Base-by-base conservation (phyloP, 768 basidiomycete species). In the Leucosporidium creatinivorum region DNA sequence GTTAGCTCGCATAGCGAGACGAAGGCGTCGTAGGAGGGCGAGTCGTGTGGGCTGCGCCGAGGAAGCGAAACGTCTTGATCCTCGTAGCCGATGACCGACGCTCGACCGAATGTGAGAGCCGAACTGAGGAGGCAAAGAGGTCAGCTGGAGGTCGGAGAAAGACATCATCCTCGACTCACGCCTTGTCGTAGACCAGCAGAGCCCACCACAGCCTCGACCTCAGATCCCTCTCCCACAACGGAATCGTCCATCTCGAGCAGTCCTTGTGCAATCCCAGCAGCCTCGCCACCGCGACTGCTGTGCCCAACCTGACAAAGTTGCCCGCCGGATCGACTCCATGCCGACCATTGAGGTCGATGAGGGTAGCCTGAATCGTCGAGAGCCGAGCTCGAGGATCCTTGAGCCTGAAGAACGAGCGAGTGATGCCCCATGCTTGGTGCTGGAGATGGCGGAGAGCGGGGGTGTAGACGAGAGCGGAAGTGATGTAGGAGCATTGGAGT, bases 181-280 rank as follows among this genome's bases (percentile, higher is more conserved):
- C 30, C 10, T 21, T 21, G 56, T 57, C 56, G n/a, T 57, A 57
- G 31, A 33, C 31, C 10, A 57, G 10, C 18, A 57, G 31, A 2
- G 30, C 56, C 56, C 56, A 57, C 56, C 56, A 57, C 13, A 57
- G 31, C 25, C 56, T 28, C n/a, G 25, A 54, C 52, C 52, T 54
- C 52, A 57, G n/a, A n/a, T 57, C 56, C 18, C 56, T 3, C 23
- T 57, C 56, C 56, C 56, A 57, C 31, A 23, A 4, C 18, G 56
- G 56, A 25, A 57, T 17, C 30, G 13, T 21, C 56, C 56, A 57
- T 5, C 30, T 21, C 31, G 31, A 33, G 30, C 56, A 57, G 30
- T 57, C 56, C 19, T 21, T 28, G 30, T 57, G 56, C 15, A 57
- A n/a, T 12, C 56, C 56, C 31, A 57, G 9, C 30, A 57, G 30